Percentiles rank a stretch among this genome's conserved stretches.
phyloP scores from a whole-genome alignment of 2,329 filamentous ascomycete species.

The Aureobasidium subglaciale region DNA sequence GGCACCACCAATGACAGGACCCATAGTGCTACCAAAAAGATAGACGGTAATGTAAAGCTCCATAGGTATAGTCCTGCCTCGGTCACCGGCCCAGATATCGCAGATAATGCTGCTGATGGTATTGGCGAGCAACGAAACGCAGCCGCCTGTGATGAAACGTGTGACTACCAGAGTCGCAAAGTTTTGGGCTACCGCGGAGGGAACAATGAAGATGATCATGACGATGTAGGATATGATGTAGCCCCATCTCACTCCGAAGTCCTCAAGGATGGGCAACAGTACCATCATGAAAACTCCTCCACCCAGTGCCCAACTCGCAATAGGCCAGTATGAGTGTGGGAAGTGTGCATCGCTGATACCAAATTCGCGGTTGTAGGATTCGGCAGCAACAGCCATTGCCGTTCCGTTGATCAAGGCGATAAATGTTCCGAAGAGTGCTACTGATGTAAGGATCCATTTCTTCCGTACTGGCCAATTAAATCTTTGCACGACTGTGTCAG shows the following conservation, averaged over 20 bases:
- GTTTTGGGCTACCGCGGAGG: slow-evolving; percentile 33
- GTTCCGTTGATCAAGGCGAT: slow-evolving; percentile 32
- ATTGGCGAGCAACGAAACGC: slow-evolving; percentile 30
- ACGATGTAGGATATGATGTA: slow-evolving; percentile 27
- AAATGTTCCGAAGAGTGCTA: slow-evolving; percentile 28
- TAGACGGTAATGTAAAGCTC: slow-evolving; percentile 31
- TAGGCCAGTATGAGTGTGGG: slow-evolving; percentile 34
- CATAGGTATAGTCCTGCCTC: slow-evolving; percentile 28
- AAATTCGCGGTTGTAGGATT: slow-evolving; percentile 28
- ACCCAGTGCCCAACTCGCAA: slow-evolving; percentile 32
- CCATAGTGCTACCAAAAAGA: slow-evolving; percentile 29
- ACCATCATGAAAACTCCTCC: slow-evolving; percentile 32
- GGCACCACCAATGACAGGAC: slow-evolving; percentile 31
- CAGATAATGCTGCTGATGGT: slow-evolving; percentile 31
- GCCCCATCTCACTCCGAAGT: slow-evolving; percentile 28
- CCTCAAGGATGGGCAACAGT: slow-evolving; percentile 32
- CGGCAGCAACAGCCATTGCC: slow-evolving; percentile 29
- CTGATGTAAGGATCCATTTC: slow-evolving; percentile 30
- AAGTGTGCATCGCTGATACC: slow-evolving; percentile 29
- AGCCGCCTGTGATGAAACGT: slow-evolving; percentile 33
- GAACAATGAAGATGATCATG: slow-evolving; percentile 33
- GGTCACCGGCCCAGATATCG: slow-evolving; percentile 32
- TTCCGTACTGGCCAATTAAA: slow-evolving; percentile 27
- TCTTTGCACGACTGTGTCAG: neutral
- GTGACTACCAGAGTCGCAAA: slow-evolving; percentile 32